Evolutionary conservation across 441 rosid species (phyloP).

Genomic region (Manihot esculenta): DNA sequence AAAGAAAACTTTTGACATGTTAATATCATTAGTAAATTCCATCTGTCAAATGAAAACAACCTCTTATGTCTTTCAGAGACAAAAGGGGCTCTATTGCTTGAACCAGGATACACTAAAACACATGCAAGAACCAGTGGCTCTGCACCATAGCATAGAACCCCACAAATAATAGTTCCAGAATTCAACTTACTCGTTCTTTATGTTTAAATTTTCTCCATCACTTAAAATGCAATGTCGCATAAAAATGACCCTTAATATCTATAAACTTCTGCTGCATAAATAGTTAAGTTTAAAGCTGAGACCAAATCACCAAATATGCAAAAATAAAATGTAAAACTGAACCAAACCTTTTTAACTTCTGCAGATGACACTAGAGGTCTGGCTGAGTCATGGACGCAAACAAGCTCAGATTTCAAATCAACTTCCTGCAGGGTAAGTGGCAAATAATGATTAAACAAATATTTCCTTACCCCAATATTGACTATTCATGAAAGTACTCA

Average conservation of each 20-base stretch:
- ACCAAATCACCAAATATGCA: slow-evolving; percentile 1
- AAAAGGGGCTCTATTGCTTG: background rate
- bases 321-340: background rate
- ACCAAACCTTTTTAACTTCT: slow-evolving; percentile 72
- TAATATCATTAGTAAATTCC: background rate
- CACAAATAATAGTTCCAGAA: background rate
- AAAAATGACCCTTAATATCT: background rate
- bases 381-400: slow-evolving; percentile 93
- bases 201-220: background rate
- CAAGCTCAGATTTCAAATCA: slow-evolving; percentile 71
- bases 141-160: background rate
- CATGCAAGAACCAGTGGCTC: no score
- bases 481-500: background rate
- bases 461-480: background rate
- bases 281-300: background rate
- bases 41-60: background rate
- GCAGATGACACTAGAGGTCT: slow-evolving; percentile 68
- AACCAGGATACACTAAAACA: background rate
- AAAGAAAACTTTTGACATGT: background rate
- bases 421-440: slow-evolving; percentile 47
- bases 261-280: background rate
- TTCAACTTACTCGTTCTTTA: no score
- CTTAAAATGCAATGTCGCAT: background rate
- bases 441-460: slow-evolving; percentile 8
- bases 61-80: background rate